Evolutionary conservation across 2,329 filamentous ascomycete genomes (phyloP).

Genomic region (Hypoxylon sp.): DNA sequence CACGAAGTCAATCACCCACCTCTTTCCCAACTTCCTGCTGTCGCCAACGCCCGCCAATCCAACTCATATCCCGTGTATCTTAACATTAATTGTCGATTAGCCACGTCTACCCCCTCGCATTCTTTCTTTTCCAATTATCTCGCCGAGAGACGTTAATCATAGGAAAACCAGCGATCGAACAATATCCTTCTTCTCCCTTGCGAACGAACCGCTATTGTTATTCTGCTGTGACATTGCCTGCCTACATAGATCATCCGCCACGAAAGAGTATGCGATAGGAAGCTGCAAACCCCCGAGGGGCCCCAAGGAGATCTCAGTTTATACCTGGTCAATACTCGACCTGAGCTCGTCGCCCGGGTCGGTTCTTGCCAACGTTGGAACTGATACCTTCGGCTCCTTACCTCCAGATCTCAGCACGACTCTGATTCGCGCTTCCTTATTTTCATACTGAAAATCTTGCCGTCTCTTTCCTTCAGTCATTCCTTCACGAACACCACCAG

Average conservation of each 20-base stretch:
- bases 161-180: constrained; percentile 26
- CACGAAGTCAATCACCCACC: constrained; percentile 30
- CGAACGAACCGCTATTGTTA: constrained; percentile 15
- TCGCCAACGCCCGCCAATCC: background rate
- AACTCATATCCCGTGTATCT: background rate
- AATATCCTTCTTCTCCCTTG: constrained; percentile 25
- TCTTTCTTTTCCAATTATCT: constrained; percentile 14
- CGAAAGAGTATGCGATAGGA: constrained; percentile 49
- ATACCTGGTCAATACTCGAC: background rate
- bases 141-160: background rate
- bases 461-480: background rate
- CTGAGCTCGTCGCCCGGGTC: background rate
- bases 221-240: constrained; percentile 1
- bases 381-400: constrained; percentile 3
- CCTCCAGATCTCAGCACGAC: constrained; percentile 13
- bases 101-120: constrained; percentile 1
- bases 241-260: constrained; percentile 13
- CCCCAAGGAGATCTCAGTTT: constrained; percentile 34
- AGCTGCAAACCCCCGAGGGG: constrained; percentile 31
- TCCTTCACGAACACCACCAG: constrained; percentile 14
- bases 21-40: constrained; percentile 29
- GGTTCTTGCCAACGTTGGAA: constrained; percentile 10
- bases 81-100: constrained; percentile 3
- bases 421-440: background rate
- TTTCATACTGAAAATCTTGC: background rate